Evolutionary conservation across 2,329 filamentous ascomycete genomes (phyloP), one percentile per base, ranked within the genome.

Genomic region (Fusarium sp.): DNA sequence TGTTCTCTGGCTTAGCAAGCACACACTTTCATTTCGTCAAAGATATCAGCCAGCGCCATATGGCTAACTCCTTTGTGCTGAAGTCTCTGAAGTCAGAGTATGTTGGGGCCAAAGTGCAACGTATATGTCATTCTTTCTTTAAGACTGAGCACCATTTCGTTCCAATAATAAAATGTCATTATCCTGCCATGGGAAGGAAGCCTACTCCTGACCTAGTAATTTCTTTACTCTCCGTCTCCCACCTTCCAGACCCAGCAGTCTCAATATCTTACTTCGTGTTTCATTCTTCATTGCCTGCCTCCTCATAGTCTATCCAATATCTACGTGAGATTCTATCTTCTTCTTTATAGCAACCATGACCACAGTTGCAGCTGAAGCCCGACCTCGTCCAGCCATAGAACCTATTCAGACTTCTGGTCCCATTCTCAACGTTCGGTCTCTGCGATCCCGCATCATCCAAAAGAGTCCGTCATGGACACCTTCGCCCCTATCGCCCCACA

Each of bases 1-100:
- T 76, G 75, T 76, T 75, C 71, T 76, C 57, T 32, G 55, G 37
- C 50, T 45, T 73, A 70, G 63, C 75, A 75, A 75, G 74, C 73
- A 75, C 58, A 67, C 48, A 53, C 55, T 54, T 49, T 62, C 54
- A 40, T 48, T 50, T 45, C 46, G 58, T 73, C 60, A 67, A 72
- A 65, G 66, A 61, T 52, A 44, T 48, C 38, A 27, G 20, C 27
- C 63, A 64, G 53, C 55, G 48, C 60, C 63, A 63, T 58, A 60
- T 45, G 50, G 57, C 61, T 67, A 52, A 73, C 64, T 76, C 35
- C 53, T 62, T 45, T 58, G 64, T 52, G 48, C 48, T 40, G 38
- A 50, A 48, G 52, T 50, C 42, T 52, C 38, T 70, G 64, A 65
- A 60, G 61, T 59, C 60, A 64, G 59, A 71, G 61, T 27, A 55